Evolutionary conservation across 202 grass and related monocot species (phyloP).

Genomic region (Schoenoplectus tabernaemontani): DNA sequence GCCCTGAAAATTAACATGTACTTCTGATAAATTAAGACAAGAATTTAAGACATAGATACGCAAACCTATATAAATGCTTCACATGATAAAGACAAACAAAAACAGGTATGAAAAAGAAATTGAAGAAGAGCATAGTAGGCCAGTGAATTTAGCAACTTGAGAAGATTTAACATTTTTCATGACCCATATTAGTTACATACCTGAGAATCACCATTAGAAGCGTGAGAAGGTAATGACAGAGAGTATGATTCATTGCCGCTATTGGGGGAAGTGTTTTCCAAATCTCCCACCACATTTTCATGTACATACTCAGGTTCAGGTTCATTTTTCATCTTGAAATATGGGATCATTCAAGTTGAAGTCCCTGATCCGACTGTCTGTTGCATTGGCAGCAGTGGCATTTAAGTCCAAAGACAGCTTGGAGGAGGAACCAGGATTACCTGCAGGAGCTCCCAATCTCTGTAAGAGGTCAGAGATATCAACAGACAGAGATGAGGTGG

Average conservation of each 20-base stretch:
- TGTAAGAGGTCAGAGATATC: constrained; percentile 55
- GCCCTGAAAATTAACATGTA: constrained; percentile 36
- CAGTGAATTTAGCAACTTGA: neutral
- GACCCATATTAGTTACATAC: constrained; percentile 33
- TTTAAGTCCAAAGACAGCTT: neutral
- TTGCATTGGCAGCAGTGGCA: neutral
- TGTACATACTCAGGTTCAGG: neutral
- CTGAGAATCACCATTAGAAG: constrained; percentile 39
- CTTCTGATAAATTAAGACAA: neutral
- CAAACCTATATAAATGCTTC: neutral
- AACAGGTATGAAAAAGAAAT: neutral
- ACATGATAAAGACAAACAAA: neutral
- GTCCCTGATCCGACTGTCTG: constrained; percentile 14
- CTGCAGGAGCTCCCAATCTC: constrained; percentile 38
- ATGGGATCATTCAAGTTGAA: constrained; percentile 78
- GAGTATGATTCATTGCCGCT: constrained; percentile 26
- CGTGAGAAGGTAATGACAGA: constrained; percentile 13
- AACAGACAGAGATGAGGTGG: constrained; percentile 11
- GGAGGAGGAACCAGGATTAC: constrained; percentile 32
- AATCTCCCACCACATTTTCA: neutral
- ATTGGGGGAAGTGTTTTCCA: neutral
- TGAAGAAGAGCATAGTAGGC: neutral
- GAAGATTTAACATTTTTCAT: neutral
- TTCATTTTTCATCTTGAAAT: constrained; percentile 34
- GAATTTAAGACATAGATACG: neutral